These are phyloP conservation scores for Oldenlandia corymbosa DNA, from an alignment of 257 asterid species.

Conservation along the genomic window DNA sequence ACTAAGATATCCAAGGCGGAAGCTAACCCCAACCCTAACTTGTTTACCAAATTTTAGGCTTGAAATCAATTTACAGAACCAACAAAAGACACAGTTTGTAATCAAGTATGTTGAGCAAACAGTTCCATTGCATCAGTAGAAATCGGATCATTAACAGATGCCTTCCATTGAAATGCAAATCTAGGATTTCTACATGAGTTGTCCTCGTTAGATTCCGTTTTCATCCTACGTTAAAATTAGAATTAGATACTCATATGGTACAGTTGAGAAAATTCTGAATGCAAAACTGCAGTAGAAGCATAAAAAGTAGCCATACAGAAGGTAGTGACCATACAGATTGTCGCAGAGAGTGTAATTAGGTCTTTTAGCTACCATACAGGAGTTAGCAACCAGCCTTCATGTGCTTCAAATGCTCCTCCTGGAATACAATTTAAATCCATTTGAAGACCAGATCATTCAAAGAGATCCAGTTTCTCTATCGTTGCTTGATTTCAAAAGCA, in stretches of 20 bases:
- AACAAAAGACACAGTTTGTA: no score
- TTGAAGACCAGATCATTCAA: conserved; percentile 6
- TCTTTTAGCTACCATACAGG: background rate
- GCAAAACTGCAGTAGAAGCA: background rate
- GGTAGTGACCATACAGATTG: conserved; percentile 5
- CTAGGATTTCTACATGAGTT: background rate
- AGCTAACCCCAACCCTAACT: background rate
- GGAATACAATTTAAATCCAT: background rate
- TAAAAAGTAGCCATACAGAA: conserved; percentile 5
- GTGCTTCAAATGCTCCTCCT: conserved; percentile 1
- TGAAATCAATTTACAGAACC: no score
- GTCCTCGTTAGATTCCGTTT: background rate
- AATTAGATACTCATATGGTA: background rate
- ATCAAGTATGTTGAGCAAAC: no score
- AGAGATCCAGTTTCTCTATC: background rate
- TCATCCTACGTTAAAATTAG: conserved; percentile 6
- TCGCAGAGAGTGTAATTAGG: background rate
- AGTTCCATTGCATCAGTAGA: no score
- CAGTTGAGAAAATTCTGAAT: background rate
- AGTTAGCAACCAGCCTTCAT: background rate
- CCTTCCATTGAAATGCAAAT: background rate
- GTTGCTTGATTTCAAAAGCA: background rate
- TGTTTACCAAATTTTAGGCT: no score
- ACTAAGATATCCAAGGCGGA: no score
- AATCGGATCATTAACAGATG: no score